phyloP scores from a whole-genome alignment of 305 asterid genomes.

The Fraxinus sp. region DNA sequence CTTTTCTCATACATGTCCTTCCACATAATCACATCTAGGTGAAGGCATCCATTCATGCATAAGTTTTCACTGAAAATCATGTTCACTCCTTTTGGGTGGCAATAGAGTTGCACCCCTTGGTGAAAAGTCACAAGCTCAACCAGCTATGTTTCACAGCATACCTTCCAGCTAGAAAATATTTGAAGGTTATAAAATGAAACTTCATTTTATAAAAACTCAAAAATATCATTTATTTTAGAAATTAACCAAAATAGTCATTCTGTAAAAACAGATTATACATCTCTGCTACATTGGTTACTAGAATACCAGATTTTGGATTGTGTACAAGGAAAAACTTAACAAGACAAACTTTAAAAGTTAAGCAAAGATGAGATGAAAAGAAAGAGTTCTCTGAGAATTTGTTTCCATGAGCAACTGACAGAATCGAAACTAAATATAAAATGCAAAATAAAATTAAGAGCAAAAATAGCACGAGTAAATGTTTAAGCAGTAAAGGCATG shows the following conservation, averaged over 20 bases:
- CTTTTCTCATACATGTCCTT: neutral
- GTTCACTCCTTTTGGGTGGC: neutral
- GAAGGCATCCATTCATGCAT: neutral
- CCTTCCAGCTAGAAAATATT: neutral
- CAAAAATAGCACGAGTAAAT: no score
- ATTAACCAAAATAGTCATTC: neutral
- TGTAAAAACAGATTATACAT: neutral
- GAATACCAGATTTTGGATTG: neutral
- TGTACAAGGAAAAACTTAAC: neutral
- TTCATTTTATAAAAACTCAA: neutral
- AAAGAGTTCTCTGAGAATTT: neutral
- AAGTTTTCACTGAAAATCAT: neutral
- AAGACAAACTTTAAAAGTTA: neutral
- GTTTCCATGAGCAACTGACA: neutral
- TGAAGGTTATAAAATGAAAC: neutral
- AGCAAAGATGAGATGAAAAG: neutral
- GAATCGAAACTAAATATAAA: neutral
- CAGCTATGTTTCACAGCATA: neutral
- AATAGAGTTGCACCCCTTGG: neutral
- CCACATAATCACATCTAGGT: neutral
- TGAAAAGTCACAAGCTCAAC: neutral
- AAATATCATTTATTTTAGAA: neutral
- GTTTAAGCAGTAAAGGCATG: slow-evolving; percentile 10
- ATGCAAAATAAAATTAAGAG: neutral
- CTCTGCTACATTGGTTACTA: neutral